A percentile compares a stretch with the other conserved stretches of the same genome.
These are phyloP conservation scores for Acer saccharum DNA, from an alignment of 345 rosid species.

Conservation along the genomic window DNA sequence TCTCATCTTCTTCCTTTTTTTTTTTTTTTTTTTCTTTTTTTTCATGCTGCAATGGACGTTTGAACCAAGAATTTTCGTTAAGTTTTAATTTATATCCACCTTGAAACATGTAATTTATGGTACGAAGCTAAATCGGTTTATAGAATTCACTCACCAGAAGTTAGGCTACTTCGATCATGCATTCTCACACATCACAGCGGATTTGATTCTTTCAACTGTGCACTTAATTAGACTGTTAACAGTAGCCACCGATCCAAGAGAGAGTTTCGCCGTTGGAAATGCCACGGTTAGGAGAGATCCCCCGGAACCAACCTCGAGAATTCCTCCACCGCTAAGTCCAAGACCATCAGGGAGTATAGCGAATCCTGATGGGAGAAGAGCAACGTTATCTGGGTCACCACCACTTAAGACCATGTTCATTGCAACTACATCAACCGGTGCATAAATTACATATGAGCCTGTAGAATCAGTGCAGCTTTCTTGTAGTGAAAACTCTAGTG, in stretches of 20 bases:
- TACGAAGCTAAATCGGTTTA: too few relatives aligned
- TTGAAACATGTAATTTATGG: too few relatives aligned
- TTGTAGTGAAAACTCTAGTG: constrained; percentile 54
- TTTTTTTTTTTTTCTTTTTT: background rate
- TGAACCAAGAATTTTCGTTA: too few relatives aligned
- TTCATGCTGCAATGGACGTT: constrained; percentile 13
- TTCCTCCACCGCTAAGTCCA: constrained; percentile 37
- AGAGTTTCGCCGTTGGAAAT: constrained; percentile 89
- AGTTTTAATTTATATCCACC: too few relatives aligned
- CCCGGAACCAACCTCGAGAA: constrained; percentile 53
- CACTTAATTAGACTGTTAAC: constrained; percentile 90
- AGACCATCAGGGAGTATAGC: constrained; percentile 97
- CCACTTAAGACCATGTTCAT: constrained; percentile 91
- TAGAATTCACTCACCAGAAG: constrained; percentile 18
- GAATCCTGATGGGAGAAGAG: constrained; percentile 92
- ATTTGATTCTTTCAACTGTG: constrained; percentile 84
- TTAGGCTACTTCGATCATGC: constrained; percentile 11
- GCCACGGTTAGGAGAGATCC: constrained; percentile 88
- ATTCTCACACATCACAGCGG: constrained; percentile 47
- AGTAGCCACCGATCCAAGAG: constrained; percentile 87
- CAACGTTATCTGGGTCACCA: constrained; percentile 94
- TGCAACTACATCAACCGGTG: constrained; percentile 86
- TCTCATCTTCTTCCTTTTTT: too few relatives aligned
- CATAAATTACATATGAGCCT: constrained; percentile 93
- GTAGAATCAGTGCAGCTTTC: constrained; percentile 88